phyloP scores from a whole-genome alignment of 1,284 basidiomycete species.

The Tausonia pullulans region DNA sequence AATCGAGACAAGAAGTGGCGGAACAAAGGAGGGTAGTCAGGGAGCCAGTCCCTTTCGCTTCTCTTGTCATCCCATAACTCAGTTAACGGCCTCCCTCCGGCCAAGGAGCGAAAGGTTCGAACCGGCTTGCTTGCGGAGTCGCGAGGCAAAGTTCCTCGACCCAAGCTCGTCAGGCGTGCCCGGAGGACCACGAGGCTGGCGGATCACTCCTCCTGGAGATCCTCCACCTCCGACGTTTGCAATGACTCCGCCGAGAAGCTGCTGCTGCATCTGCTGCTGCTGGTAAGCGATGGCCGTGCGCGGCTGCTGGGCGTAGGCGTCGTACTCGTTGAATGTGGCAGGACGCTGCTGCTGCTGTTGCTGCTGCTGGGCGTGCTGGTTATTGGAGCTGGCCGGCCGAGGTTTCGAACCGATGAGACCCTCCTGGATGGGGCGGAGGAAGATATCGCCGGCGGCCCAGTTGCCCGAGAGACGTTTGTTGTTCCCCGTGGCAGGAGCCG shows the following conservation, averaged over 20 bases:
- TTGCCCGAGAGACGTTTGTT: neutral
- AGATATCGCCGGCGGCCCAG: neutral
- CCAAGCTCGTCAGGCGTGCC: conserved; percentile 9
- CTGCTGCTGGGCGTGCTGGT: neutral
- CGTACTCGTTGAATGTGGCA: neutral
- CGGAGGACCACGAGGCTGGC: conserved; percentile 12
- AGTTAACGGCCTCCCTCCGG: neutral
- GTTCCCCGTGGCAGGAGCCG: neutral
- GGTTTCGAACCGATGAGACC: neutral
- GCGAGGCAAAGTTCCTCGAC: conserved; percentile 10
- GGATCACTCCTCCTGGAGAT: neutral
- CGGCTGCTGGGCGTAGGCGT: neutral
- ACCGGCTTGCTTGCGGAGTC: conserved; percentile 11
- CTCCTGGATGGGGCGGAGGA: neutral
- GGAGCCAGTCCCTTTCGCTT: no score
- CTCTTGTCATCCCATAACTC: no score
- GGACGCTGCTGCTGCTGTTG: neutral
- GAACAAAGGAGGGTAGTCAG: no score
- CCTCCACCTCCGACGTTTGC: neutral
- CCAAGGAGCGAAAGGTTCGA: conserved; percentile 8
- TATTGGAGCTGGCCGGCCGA: no score
- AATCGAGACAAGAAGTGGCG: no score
- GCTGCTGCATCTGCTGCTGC: conserved; percentile 2
- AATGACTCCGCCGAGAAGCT: neutral
- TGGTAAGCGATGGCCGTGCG: neutral